Evolutionary conservation across 1,284 basidiomycete species (phyloP).

Genomic region (Phlebopus sp.): DNA sequence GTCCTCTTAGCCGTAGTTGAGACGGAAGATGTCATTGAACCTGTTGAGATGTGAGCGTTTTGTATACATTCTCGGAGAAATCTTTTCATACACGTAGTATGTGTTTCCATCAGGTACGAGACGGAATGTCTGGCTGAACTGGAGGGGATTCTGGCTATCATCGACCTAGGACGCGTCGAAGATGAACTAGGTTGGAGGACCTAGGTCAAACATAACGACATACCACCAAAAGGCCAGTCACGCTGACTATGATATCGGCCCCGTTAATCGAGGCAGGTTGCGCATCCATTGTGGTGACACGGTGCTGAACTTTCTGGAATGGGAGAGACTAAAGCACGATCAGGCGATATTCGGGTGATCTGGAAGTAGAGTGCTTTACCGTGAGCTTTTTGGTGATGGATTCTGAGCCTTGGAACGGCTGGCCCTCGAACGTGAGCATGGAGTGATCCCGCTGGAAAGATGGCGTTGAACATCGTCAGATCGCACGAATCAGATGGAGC

Average conservation of each 20-base stretch:
- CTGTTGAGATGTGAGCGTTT: constrained; percentile 36
- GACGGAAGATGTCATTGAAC: constrained; percentile 87
- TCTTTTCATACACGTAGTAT: constrained; percentile 78
- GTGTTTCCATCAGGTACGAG: constrained; percentile 74
- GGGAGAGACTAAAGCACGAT: constrained; percentile 61
- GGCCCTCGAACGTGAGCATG: constrained; percentile 88
- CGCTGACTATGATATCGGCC: constrained; percentile 78
- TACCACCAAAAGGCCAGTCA: constrained; percentile 83
- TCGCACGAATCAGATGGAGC: constrained; percentile 22
- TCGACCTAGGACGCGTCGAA: constrained; percentile 59
- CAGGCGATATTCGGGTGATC: not conserved
- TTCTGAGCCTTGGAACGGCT: constrained; percentile 55
- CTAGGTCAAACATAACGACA: constrained; percentile 27
- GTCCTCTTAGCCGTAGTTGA: constrained; percentile 56
- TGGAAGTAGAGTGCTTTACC: constrained; percentile 42
- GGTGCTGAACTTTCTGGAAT: constrained; percentile 82
- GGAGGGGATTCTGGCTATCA: constrained; percentile 77
- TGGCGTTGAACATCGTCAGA: constrained; percentile 12
- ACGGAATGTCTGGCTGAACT: constrained; percentile 91
- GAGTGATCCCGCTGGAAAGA: constrained; percentile 68
- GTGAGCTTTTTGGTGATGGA: constrained; percentile 80
- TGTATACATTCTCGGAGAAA: not conserved
- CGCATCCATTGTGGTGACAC: constrained; percentile 81
- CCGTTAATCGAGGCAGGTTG: constrained; percentile 75
- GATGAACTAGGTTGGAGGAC: not conserved